These are phyloP conservation scores for Ceratonia siliqua DNA, from an alignment of 306 rosid species.

Conservation along the genomic window DNA sequence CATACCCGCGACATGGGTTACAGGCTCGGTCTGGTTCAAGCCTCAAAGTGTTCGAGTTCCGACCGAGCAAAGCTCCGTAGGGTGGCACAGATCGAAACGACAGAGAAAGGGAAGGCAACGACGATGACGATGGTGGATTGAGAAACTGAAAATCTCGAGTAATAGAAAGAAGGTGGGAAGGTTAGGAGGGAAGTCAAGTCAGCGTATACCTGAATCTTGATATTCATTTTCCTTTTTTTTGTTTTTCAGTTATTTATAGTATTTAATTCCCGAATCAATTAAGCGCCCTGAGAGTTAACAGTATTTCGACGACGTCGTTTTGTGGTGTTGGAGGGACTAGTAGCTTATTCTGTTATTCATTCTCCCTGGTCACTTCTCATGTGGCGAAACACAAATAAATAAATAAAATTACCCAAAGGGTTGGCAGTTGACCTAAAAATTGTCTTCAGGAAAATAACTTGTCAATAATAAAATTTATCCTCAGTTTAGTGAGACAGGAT, in stretches of 20 bases:
- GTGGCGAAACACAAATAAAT: not conserved
- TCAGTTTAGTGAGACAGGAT: not conserved
- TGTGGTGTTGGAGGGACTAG: not conserved
- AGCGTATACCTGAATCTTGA: not conserved
- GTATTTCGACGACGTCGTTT: not conserved
- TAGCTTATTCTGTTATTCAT: not conserved
- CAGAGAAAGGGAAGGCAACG: constrained; percentile 14
- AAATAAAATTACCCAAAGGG: not conserved
- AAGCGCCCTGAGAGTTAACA: not conserved
- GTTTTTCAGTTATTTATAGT: not conserved
- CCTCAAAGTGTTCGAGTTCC: constrained; percentile 30
- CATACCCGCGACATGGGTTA: constrained; percentile 50
- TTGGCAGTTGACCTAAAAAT: not conserved
- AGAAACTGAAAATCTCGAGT: not conserved
- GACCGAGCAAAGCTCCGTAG: constrained; percentile 30
- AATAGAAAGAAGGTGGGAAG: not conserved
- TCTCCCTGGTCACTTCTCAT: too few species aligned
- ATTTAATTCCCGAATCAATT: not conserved
- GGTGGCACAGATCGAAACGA: constrained; percentile 25
- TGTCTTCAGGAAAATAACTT: not conserved
- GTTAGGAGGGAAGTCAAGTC: constrained; percentile 17
- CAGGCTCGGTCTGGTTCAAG: constrained; percentile 34
- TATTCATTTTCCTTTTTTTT: not conserved
- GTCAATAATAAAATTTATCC: not conserved
- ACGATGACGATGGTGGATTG: not conserved